A percentile compares a stretch with the other conserved stretches of the same genome.
Conservation (phyloP, 495 filamentous ascomycete genomes). For the Xylaria cubensis region DNA sequence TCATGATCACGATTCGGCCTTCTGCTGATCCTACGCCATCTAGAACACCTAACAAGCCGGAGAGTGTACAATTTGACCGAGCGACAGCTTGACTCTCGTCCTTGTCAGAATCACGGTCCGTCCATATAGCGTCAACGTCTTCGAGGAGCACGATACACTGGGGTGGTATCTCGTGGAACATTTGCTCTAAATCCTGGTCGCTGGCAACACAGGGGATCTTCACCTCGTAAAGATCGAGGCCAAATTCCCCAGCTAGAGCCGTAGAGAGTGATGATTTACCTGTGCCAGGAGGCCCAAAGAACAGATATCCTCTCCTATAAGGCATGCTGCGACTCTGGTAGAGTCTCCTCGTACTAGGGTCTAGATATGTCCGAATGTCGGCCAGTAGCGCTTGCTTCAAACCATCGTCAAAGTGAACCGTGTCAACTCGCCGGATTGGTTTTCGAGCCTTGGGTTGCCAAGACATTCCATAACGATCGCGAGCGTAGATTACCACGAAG, state of each 20-base stretch:
- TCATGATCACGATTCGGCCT: conserved; percentile 77
- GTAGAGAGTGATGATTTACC: conserved; percentile 70
- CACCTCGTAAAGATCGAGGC: conserved; percentile 68
- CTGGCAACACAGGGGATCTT: conserved; percentile 58
- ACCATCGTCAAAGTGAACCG: conserved; percentile 55
- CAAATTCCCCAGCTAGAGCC: conserved; percentile 68
- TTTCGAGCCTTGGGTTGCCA: conserved; percentile 55
- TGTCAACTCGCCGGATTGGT: conserved; percentile 53
- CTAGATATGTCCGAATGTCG: conserved; percentile 83
- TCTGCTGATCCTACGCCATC: conserved; percentile 75
- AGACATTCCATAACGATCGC: conserved; percentile 44
- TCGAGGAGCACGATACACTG: conserved; percentile 71
- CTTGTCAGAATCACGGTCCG: conserved; percentile 45
- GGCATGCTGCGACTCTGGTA: conserved; percentile 73
- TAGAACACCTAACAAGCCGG: conserved; percentile 73
- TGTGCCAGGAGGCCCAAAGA: conserved; percentile 71
- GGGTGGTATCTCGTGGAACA: conserved; percentile 64
- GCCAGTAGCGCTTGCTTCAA: conserved; percentile 71
- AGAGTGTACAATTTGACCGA: conserved; percentile 57
- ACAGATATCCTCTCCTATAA: conserved; percentile 67
- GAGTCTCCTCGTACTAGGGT: conserved; percentile 70
- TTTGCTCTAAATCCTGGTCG: conserved; percentile 56
- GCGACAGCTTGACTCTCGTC: conserved; percentile 37
- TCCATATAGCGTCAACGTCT: conserved; percentile 69
- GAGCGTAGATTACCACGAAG: conserved; percentile 51